These are phyloP conservation scores for Pilasporangium apinafurcum DNA, from an alignment of 352 stramenopile species.

Conservation along the genomic window DNA sequence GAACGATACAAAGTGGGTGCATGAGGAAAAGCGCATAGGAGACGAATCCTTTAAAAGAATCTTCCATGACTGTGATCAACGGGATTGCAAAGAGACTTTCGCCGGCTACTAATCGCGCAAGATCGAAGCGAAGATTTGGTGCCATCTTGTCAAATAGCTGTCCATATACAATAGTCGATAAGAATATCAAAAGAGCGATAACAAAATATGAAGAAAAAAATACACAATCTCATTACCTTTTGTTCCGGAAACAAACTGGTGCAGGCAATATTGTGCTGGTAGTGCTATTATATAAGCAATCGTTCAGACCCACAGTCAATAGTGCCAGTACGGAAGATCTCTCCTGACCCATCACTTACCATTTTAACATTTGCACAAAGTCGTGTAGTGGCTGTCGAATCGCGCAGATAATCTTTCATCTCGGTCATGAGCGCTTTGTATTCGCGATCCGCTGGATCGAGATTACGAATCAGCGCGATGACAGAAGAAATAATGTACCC, in stretches of 20 bases:
- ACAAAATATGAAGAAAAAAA: neutral
- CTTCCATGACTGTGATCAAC: constrained; percentile 82
- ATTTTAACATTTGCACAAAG: constrained; percentile 69
- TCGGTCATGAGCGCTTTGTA: constrained; percentile 71
- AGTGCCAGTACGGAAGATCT: too few species aligned
- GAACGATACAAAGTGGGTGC: constrained; percentile 65
- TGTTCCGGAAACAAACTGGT: constrained; percentile 76
- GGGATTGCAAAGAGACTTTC: constrained; percentile 77
- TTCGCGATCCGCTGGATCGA: constrained; percentile 71
- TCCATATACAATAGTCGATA: neutral
- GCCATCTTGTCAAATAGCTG: constrained; percentile 81
- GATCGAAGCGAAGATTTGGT: constrained; percentile 74
- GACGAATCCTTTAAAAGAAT: constrained; percentile 86
- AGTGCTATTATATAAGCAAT: constrained; percentile 32
- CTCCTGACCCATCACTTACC: too few species aligned
- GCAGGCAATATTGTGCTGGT: constrained; percentile 58
- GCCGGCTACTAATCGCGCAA: constrained; percentile 65
- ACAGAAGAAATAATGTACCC: constrained; percentile 79
- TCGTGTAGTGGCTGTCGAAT: constrained; percentile 41
- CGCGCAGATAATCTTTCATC: constrained; percentile 84
- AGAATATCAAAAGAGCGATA: neutral
- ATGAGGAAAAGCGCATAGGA: constrained; percentile 80
- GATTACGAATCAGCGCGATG: constrained; percentile 76
- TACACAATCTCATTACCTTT: constrained; percentile 30
- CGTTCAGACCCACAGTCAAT: constrained; percentile 2